Evolutionary conservation across 805 yeast genomes (phyloP).

Genomic region (Hanseniaspora nectarophila): DNA sequence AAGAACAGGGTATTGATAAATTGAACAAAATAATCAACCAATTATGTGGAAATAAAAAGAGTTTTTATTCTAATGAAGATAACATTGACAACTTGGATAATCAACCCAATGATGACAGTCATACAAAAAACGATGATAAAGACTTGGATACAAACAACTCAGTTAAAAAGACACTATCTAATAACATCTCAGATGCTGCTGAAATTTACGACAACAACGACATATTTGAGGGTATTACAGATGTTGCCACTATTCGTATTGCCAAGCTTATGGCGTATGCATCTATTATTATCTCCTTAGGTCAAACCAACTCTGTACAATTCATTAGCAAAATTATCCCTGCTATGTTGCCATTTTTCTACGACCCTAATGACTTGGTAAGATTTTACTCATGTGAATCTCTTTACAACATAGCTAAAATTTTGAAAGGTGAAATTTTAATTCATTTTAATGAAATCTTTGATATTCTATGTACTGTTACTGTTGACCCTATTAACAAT

Average conservation of each 20-base stretch:
- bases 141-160: conserved; percentile 12
- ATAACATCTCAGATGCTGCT: not conserved
- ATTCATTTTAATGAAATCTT: conserved; percentile 87
- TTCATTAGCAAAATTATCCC: conserved; percentile 78
- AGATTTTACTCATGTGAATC: conserved; percentile 95
- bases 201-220: not conserved
- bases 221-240: conserved; percentile 37
- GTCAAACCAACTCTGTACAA: conserved; percentile 66
- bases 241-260: conserved; percentile 78
- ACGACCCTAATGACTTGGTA: conserved; percentile 94
- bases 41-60: not conserved
- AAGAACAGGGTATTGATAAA: conserved; percentile 46
- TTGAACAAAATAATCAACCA: conserved; percentile 31
- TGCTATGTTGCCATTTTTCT: conserved; percentile 89
- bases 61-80: not conserved
- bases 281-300: conserved; percentile 87
- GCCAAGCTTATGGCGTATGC: conserved; percentile 95
- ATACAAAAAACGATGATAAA: not conserved
- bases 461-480: conserved; percentile 78
- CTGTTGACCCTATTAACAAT: conserved; percentile 80
- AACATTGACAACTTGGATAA: not conserved
- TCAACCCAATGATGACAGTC: not conserved
- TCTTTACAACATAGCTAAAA: conserved; percentile 87
- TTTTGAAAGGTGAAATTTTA: conserved; percentile 88
- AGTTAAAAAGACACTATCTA: not conserved